Evolutionary conservation across 2,329 filamentous ascomycete species (phyloP), one percentile per base, ranked within the genome.

Genomic region (Ceratocystiopsis brevicomis): DNA sequence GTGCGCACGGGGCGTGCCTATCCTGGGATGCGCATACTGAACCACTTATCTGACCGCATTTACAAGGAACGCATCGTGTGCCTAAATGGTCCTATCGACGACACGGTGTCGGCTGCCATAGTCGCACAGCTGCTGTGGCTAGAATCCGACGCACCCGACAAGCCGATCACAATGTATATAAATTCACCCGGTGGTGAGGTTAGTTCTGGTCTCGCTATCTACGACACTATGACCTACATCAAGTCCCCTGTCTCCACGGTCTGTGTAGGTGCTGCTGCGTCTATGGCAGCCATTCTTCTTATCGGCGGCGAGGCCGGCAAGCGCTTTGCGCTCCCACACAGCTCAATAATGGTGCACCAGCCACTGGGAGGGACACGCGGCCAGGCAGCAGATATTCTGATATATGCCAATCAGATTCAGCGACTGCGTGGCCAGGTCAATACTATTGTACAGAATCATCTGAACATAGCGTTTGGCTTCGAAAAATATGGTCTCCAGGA

Each of bases 151-250:
- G 85, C 84, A 55, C 87, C 88, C 4, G 77, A 92, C 44, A 95
- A 94, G 59, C 82, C 86, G 13, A 96, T 98, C 51, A 90, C 83
- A 42, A 82, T 98, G 59, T 98, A 98, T 61, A 98, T 98, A 60
- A 94, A 98, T 65, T 93, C 84, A 0, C 88, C 88, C 0, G 90
- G 90, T 41, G 90, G 90, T 44, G 88, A 82, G 37, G 87, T 98
- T 37, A 88, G 81, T 48, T 88, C 90, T 1, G 76, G 77, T 15
- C 68, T 81, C 47, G 87, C 90, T 21, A 96, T 98, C 55, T 98
- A 98, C 68, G 90, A 98, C 59, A 98, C 90, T 13, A 96, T 98
- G 88, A 78, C 81, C 53, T 98, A 98, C 61, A 96, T 98, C 57
- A 78, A 80, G 47, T 83, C 83, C 3, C 85, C 88, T 1, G 86